Evolutionary conservation across 2,329 filamentous ascomycete genomes (phyloP).

Genomic region (Alternaria gansuensis): DNA sequence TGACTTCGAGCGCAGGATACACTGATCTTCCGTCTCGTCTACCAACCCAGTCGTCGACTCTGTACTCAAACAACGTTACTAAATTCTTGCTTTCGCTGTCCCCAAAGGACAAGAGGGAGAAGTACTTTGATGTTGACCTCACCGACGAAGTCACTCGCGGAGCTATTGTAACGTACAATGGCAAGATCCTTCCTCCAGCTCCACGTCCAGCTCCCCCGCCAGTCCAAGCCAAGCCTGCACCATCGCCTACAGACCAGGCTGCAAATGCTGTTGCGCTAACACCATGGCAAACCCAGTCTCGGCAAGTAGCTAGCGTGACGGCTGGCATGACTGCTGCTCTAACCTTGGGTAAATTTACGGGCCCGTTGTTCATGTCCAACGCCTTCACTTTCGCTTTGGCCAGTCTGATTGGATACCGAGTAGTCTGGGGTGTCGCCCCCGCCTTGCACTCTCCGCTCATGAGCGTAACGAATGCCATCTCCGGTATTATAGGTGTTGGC

Average conservation of each 20-base stretch:
- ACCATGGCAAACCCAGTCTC: slow-evolving; percentile 80
- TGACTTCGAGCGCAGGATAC: slow-evolving; percentile 62
- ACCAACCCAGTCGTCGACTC: slow-evolving; percentile 85
- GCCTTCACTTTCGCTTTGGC: slow-evolving; percentile 85
- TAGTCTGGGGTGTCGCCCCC: slow-evolving; percentile 85
- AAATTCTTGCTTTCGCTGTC: slow-evolving; percentile 86
- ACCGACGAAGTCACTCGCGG: slow-evolving; percentile 86
- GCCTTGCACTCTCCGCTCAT: slow-evolving; percentile 88
- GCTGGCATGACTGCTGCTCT: slow-evolving; percentile 79
- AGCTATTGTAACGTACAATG: slow-evolving; percentile 81
- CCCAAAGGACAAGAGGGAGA: slow-evolving; percentile 78
- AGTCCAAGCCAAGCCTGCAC: slow-evolving; percentile 58
- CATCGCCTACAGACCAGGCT: slow-evolving; percentile 51
- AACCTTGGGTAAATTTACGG: slow-evolving; percentile 80
- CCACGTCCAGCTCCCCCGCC: slow-evolving; percentile 72
- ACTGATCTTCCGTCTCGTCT: slow-evolving; percentile 87
- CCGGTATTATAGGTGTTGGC: slow-evolving; percentile 86
- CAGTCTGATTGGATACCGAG: slow-evolving; percentile 85
- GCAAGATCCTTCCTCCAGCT: slow-evolving; percentile 77
- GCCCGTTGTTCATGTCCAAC: slow-evolving; percentile 85
- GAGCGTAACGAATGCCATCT: slow-evolving; percentile 94
- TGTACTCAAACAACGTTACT: slow-evolving; percentile 94
- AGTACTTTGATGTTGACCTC: slow-evolving; percentile 81
- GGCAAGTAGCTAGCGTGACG: slow-evolving; percentile 78
- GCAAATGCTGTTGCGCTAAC: slow-evolving; percentile 73